phyloP scores from a whole-genome alignment of 2,329 filamentous ascomycete genomes.

The Aspergillus alliaceus region DNA sequence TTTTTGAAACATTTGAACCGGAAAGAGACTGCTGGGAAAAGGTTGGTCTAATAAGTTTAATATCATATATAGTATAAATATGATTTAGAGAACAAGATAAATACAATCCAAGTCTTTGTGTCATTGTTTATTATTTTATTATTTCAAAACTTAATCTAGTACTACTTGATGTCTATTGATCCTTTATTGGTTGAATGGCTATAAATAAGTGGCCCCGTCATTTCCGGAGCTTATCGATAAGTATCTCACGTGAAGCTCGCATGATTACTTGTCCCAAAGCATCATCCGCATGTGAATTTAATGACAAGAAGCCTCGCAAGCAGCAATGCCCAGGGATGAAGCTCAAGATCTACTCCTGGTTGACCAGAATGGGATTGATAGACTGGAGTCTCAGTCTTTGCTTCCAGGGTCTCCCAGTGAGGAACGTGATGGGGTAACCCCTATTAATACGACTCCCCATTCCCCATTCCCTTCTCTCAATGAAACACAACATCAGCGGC shows the following conservation, averaged over 20 bases:
- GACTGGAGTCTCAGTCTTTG: slow-evolving; percentile 34
- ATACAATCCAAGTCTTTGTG: too few relatives aligned
- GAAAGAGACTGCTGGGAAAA: too few relatives aligned
- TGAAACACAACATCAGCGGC: slow-evolving; percentile 32
- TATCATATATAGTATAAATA: too few relatives aligned
- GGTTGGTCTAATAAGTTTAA: too few relatives aligned
- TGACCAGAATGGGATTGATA: slow-evolving; percentile 30
- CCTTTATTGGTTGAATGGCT: not conserved
- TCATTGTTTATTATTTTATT: too few relatives aligned
- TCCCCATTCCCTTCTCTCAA: slow-evolving; percentile 21
- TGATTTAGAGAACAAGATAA: too few relatives aligned
- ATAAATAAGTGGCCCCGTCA: not conserved
- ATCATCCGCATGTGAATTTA: slow-evolving; percentile 9
- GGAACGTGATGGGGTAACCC: slow-evolving; percentile 27
- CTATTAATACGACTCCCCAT: slow-evolving; percentile 21
- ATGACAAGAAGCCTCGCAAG: slow-evolving; percentile 22
- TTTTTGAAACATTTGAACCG: too few relatives aligned
- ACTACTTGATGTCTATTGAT: not conserved
- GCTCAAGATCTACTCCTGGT: slow-evolving; percentile 32
- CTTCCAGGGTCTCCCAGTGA: slow-evolving; percentile 31
- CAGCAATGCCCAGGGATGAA: slow-evolving; percentile 46
- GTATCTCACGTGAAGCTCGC: slow-evolving; percentile 17
- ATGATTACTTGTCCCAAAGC: slow-evolving; percentile 25
- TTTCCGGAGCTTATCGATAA: slow-evolving; percentile 22
- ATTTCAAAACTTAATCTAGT: too few relatives aligned